Percentiles rank a stretch among this genome's conserved stretches.
Conservation (phyloP, 768 basidiomycete species). For the Suillus subalutaceus region DNA sequence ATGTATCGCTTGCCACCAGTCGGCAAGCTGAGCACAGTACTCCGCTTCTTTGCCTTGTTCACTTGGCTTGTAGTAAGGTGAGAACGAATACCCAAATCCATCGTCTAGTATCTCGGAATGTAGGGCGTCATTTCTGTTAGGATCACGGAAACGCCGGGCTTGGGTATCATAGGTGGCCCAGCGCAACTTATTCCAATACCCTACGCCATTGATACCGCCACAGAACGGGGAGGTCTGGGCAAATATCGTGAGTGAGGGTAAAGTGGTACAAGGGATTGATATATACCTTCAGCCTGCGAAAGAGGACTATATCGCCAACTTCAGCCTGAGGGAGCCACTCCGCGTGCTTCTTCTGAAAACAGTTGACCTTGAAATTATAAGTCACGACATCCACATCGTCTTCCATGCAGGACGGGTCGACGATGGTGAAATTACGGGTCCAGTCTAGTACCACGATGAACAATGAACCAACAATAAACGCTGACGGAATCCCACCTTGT, state of each 20-base stretch:
- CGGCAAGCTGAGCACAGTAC: constrained; percentile 46
- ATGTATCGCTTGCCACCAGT: constrained; percentile 53
- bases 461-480: background rate
- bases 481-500: constrained; percentile 27
- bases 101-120: constrained; percentile 30
- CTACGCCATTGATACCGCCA: constrained; percentile 40
- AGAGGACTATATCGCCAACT: constrained; percentile 53
- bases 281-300: constrained; percentile 53
- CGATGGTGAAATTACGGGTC: constrained; percentile 45
- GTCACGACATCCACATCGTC: constrained; percentile 27
- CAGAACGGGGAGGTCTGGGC: constrained; percentile 38
- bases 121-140: constrained; percentile 41
- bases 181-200: constrained; percentile 47
- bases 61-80: constrained; percentile 48
- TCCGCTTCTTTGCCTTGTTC: constrained; percentile 38
- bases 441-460: constrained; percentile 43
- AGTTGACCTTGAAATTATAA: constrained; percentile 37
- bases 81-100: constrained; percentile 43
- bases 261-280: background rate
- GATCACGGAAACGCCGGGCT: constrained; percentile 40
- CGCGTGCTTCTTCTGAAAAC: constrained; percentile 50
- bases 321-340: constrained; percentile 55
- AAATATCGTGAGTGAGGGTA: background rate
- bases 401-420: constrained; percentile 53
- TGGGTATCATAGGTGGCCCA: constrained; percentile 59